Conservation (phyloP, 2,329 filamentous ascomycete species). For the Talaromyces sp. region DNA sequence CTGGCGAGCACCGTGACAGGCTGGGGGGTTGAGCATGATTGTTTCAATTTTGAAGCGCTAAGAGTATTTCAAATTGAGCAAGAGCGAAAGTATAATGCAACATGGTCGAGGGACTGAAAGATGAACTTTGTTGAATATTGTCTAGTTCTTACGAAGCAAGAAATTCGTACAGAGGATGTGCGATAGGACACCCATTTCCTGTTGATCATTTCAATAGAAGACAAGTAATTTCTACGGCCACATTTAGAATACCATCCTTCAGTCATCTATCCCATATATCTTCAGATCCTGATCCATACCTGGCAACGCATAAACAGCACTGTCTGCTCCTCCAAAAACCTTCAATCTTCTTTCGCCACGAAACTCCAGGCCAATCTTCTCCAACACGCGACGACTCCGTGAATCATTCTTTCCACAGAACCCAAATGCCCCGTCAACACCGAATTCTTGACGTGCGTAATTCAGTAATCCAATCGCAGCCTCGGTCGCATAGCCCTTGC, state of each 20-base stretch:
- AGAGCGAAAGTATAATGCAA: not conserved
- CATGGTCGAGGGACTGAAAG: not conserved
- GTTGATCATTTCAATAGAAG: no score
- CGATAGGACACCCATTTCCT: no score
- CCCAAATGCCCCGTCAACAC: constrained; percentile 16
- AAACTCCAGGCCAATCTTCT: constrained; percentile 20
- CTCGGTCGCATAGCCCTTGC: constrained; percentile 24
- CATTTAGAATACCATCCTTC: no score
- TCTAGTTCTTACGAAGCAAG: no score
- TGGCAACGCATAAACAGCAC: constrained; percentile 15
- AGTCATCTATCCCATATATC: constrained; percentile 13
- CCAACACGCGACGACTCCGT: constrained; percentile 15
- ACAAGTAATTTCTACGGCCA: no score
- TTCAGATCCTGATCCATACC: constrained; percentile 14
- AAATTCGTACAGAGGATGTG: no score
- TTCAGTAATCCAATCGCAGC: constrained; percentile 16
- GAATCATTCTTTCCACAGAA: constrained; percentile 16
- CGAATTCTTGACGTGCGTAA: constrained; percentile 13
- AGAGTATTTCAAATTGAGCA: not conserved
- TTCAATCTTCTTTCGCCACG: constrained; percentile 14
- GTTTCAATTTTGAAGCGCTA: not conserved
- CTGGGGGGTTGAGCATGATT: not conserved
- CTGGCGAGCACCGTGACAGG: not conserved
- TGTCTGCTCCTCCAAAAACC: constrained; percentile 14
- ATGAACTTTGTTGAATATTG: no score